These are phyloP conservation scores for Fusarium sp. DNA, from an alignment of 2,329 filamentous ascomycete genomes.

Conservation along the genomic window DNA sequence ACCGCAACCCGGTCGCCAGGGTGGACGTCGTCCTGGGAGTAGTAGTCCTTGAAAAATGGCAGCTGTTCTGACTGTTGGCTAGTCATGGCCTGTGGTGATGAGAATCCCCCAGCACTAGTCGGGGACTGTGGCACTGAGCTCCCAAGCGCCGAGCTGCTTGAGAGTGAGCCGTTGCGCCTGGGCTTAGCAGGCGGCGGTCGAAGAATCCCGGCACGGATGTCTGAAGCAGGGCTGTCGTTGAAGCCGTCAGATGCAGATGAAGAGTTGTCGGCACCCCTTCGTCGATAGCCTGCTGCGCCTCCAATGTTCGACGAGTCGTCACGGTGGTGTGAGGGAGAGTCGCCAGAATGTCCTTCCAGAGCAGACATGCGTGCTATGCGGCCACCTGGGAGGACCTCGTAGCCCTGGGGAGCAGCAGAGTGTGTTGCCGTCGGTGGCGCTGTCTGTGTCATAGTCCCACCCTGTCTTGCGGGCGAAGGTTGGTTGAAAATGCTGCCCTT, in stretches of 20 bases:
- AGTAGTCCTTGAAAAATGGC: conserved; percentile 98
- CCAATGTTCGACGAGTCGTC: conserved; percentile 54
- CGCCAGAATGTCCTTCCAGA: conserved; percentile 79
- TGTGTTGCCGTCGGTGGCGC: conserved; percentile 29
- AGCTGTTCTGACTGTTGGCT: conserved; percentile 97
- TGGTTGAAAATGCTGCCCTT: conserved; percentile 88
- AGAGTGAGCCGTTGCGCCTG: conserved; percentile 88
- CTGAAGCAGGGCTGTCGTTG: conserved; percentile 78
- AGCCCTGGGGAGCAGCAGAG: conserved; percentile 61
- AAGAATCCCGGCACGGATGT: conserved; percentile 66
- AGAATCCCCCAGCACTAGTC: conserved; percentile 77
- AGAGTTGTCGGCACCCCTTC: conserved; percentile 66
- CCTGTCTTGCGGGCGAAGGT: conserved; percentile 77
- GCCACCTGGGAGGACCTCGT: conserved; percentile 84
- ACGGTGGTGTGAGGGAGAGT: conserved; percentile 67
- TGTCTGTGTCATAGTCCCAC: conserved; percentile 55
- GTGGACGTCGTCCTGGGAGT: conserved; percentile 95
- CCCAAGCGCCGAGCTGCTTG: conserved; percentile 82
- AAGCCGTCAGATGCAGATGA: conserved; percentile 82
- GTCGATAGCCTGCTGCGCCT: conserved; percentile 62
- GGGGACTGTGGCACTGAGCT: conserved; percentile 80
- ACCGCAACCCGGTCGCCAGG: conserved; percentile 90
- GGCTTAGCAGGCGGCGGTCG: conserved; percentile 69
- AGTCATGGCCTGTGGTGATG: conserved; percentile 83
- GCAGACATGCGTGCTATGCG: conserved; percentile 97